Conservation (phyloP, 805 yeast species). For the Clavispora fructus region DNA sequence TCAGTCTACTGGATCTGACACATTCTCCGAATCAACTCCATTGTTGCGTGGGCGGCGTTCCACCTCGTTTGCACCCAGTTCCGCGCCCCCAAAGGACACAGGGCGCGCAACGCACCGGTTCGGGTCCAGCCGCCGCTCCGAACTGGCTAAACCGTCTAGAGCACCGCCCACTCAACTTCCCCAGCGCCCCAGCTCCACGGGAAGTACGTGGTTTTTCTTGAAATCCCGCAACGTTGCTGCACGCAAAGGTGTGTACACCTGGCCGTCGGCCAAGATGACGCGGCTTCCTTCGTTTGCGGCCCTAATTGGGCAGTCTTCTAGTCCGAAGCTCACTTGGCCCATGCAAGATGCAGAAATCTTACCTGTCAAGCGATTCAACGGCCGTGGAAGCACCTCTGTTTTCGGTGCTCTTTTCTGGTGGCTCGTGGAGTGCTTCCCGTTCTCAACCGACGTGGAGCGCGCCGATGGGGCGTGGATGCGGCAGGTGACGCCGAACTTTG, state of each 20-base stretch:
- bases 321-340: not conserved
- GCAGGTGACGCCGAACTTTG: conserved; percentile 51
- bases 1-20: not conserved
- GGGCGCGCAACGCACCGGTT: not conserved
- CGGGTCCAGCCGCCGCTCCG: not conserved
- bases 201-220: not conserved
- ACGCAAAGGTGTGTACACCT: not conserved
- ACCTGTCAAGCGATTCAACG: conserved; percentile 28
- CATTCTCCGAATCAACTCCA: not conserved
- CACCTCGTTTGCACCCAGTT: not conserved
- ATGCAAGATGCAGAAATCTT: not conserved
- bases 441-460: conserved; percentile 48
- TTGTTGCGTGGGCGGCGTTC: not conserved
- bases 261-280: no score
- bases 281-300: not conserved
- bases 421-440: conserved; percentile 56
- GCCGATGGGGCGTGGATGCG: conserved; percentile 45
- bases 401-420: conserved; percentile 47
- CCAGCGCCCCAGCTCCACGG: not conserved
- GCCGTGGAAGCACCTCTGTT: conserved; percentile 30
- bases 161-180: not conserved
- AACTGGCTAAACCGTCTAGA: not conserved
- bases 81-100: not conserved
- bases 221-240: not conserved
- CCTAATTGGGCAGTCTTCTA: not conserved